phyloP scores from a whole-genome alignment of 768 basidiomycete species.

The Leucocoprinus leucothites region DNA sequence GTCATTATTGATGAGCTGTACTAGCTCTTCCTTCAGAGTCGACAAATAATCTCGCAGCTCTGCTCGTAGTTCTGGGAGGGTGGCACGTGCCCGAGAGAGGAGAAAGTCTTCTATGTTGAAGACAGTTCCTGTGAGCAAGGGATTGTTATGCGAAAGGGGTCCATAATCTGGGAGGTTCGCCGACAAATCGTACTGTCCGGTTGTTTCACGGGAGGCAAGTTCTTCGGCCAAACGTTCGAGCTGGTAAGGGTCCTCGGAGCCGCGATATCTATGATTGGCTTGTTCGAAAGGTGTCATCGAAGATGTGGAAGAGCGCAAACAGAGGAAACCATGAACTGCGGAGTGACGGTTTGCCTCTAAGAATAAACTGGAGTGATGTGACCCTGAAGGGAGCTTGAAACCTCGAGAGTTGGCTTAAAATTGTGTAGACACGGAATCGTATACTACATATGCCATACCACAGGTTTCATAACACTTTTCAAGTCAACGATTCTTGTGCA shows the following conservation, averaged over 20 bases:
- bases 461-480: too few species aligned
- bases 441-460: too few species aligned
- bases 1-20: slow-evolving; percentile 95
- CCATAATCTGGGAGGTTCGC: slow-evolving; percentile 55
- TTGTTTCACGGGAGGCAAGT: slow-evolving; percentile 52
- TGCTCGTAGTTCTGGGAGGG: slow-evolving; percentile 80
- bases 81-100: slow-evolving; percentile 79
- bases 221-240: slow-evolving; percentile 74
- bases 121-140: slow-evolving; percentile 58
- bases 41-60: slow-evolving; percentile 87
- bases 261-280: neutral
- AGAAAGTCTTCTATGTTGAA: slow-evolving; percentile 90
- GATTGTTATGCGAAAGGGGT: slow-evolving; percentile 80
- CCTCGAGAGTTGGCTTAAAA: too few species aligned
- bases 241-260: slow-evolving; percentile 51
- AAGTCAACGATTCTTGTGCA: too few species aligned
- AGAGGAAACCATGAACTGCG: too few species aligned
- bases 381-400: too few species aligned
- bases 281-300: neutral
- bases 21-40: slow-evolving; percentile 86
- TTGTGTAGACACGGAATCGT: too few species aligned
- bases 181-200: slow-evolving; percentile 3
- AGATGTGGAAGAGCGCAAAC: neutral
- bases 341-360: too few species aligned
- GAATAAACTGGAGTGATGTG: too few species aligned